These are phyloP conservation scores for Thielaviopsis euricoi DNA, from an alignment of 2,329 filamentous ascomycete species.

Conservation along the genomic window DNA sequence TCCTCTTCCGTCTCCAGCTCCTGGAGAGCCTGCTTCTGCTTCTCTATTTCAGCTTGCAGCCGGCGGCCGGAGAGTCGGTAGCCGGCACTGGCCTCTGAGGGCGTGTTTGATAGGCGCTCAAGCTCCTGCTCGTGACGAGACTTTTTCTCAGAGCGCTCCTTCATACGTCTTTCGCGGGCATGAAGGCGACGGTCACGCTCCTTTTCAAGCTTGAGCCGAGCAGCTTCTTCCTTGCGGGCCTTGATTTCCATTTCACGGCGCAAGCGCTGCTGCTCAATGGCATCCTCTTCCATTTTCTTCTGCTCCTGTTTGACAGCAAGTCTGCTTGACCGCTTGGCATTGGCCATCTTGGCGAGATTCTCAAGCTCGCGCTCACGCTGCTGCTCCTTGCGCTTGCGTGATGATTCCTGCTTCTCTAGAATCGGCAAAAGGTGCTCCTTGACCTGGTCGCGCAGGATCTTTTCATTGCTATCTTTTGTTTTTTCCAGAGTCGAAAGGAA, in stretches of 20 bases:
- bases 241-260: conserved; percentile 42
- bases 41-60: conserved; percentile 63
- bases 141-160: conserved; percentile 71
- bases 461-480: conserved; percentile 72
- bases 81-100: not conserved
- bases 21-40: conserved; percentile 54
- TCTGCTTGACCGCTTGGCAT: conserved; percentile 82
- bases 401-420: conserved; percentile 62
- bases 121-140: conserved; percentile 74
- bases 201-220: conserved; percentile 41
- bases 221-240: conserved; percentile 45
- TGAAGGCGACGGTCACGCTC: conserved; percentile 66
- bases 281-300: conserved; percentile 9
- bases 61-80: conserved; percentile 19
- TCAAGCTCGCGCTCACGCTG: conserved; percentile 63
- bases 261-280: conserved; percentile 11
- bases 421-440: conserved; percentile 68
- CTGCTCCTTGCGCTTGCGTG: conserved; percentile 51
- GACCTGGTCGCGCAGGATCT: conserved; percentile 54
- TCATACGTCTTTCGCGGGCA: conserved; percentile 71
- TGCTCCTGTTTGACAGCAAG: conserved; percentile 41
- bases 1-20: conserved; percentile 65
- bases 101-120: conserved; percentile 43
- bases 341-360: conserved; percentile 73
- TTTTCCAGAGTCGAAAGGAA: conserved; percentile 58